Conservation (phyloP, 1,284 basidiomycete genomes). For the Trametes polyzona region DNA sequence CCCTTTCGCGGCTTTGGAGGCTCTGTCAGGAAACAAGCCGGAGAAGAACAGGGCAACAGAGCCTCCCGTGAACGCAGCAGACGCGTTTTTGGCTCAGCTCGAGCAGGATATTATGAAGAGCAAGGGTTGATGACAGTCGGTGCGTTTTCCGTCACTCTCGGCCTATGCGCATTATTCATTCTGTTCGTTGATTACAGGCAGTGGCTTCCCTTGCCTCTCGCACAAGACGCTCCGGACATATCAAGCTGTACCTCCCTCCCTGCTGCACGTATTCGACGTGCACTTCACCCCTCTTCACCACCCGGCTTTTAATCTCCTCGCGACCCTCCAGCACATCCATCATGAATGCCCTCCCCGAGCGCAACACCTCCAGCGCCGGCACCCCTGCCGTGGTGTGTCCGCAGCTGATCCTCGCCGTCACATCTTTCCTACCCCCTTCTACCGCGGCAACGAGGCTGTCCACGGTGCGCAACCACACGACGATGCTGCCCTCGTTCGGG, state of each 20-base stretch:
- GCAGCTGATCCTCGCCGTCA: constrained; percentile 47
- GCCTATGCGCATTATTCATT: neutral
- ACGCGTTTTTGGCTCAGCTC: constrained; percentile 65
- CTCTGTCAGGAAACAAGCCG: constrained; percentile 33
- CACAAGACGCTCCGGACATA: constrained; percentile 55
- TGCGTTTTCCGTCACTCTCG: neutral
- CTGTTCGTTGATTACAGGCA: neutral
- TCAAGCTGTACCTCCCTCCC: constrained; percentile 48
- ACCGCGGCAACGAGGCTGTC: constrained; percentile 48
- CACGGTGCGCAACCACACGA: constrained; percentile 50
- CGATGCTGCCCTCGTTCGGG: constrained; percentile 52
- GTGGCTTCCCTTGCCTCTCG: constrained; percentile 36
- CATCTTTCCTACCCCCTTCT: constrained; percentile 27
- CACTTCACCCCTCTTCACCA: constrained; percentile 42
- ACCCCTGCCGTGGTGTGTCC: constrained; percentile 50
- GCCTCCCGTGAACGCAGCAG: constrained; percentile 46
- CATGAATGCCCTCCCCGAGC: constrained; percentile 47
- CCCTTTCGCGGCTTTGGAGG: constrained; percentile 57
- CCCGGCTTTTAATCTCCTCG: constrained; percentile 41
- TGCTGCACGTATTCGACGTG: constrained; percentile 48
- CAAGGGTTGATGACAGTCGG: neutral
- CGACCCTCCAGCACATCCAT: constrained; percentile 47
- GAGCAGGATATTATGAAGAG: constrained; percentile 45
- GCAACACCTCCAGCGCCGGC: constrained; percentile 49
- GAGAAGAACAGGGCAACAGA: constrained; percentile 29